Evolutionary conservation across 805 yeast genomes (phyloP).

Genomic region (Suhomyces emberorum): DNA sequence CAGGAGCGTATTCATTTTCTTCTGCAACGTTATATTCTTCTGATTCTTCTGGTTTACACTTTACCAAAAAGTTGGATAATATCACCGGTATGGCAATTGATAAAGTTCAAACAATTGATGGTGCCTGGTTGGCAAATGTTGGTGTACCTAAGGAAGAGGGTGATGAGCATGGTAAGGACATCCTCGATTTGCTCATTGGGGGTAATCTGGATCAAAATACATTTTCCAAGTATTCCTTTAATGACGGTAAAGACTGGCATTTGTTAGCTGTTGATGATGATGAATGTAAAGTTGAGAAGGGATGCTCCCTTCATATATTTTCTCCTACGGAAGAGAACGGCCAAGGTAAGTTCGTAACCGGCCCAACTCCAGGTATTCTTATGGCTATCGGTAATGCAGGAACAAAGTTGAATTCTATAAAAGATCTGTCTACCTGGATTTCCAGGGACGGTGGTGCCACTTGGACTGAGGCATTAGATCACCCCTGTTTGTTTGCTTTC

Average conservation of each 20-base stretch:
- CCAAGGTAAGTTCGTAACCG: conserved; percentile 41
- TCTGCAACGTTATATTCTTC: conserved; percentile 44
- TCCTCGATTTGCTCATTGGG: conserved; percentile 25
- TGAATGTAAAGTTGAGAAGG: conserved; percentile 40
- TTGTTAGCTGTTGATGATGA: conserved; percentile 42
- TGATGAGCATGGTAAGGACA: conserved; percentile 11
- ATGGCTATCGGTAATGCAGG: conserved; percentile 35
- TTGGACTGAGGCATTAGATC: conserved; percentile 58
- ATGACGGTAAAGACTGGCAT: conserved; percentile 55
- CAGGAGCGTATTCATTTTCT: conserved; percentile 8
- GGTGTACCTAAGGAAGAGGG: conserved; percentile 20
- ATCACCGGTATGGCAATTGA: conserved; percentile 42
- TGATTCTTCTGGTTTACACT: conserved; percentile 57
- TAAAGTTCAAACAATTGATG: conserved; percentile 54
- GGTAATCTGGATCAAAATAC: conserved; percentile 12
- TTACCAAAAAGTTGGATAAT: conserved; percentile 41
- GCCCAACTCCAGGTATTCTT: conserved; percentile 53
- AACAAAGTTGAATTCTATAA: conserved; percentile 13
- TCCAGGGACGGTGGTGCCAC: conserved; percentile 77
- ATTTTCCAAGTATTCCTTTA: conserved; percentile 42
- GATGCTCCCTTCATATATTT: conserved; percentile 47
- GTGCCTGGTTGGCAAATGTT: conserved; percentile 54
- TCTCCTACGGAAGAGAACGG: conserved; percentile 35
- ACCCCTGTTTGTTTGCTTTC: conserved; percentile 52
- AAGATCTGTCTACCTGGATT: conserved; percentile 47